phyloP scores from a whole-genome alignment of 768 basidiomycete genomes.

The Astraeus odoratus region DNA sequence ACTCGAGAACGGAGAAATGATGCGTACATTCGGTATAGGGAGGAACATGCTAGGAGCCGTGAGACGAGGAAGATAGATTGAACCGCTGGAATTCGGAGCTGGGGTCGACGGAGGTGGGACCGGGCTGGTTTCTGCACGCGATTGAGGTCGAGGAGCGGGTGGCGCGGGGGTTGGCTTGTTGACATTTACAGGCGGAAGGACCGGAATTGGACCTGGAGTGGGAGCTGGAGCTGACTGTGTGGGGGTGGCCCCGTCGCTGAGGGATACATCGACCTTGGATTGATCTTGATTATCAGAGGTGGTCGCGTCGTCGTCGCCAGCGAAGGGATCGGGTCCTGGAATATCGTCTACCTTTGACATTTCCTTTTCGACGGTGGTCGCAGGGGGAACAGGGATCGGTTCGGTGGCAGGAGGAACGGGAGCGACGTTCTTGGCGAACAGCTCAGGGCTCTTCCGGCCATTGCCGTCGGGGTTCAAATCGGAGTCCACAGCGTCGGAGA shows the following conservation, averaged over 20 bases:
- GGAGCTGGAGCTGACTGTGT: conserved; percentile 22
- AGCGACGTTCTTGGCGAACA: too few species aligned
- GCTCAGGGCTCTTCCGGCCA: neutral
- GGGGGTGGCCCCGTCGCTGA: conserved; percentile 38
- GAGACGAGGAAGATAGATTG: conserved; percentile 60
- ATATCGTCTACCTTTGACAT: conserved; percentile 14
- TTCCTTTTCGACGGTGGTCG: conserved; percentile 29
- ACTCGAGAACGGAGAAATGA: conserved; percentile 35
- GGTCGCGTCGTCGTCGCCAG: conserved; percentile 48
- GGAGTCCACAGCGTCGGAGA: neutral
- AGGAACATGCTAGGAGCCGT: conserved; percentile 74
- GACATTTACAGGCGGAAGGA: conserved; percentile 31
- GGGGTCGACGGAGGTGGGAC: conserved; percentile 35
- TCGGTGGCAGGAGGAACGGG: conserved; percentile 4
- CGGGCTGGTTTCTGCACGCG: conserved; percentile 5
- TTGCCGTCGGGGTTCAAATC: conserved; percentile 1
- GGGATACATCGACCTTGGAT: neutral
- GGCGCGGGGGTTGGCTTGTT: conserved; percentile 51
- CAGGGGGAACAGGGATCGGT: conserved; percentile 1
- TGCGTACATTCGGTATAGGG: conserved; percentile 85
- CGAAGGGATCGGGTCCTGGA: conserved; percentile 54
- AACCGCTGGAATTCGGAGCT: conserved; percentile 35
- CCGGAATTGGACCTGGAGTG: conserved; percentile 10
- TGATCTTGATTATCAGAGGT: conserved; percentile 25
- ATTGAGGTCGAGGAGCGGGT: conserved; percentile 21